Evolutionary conservation across 2,329 filamentous ascomycete genomes (phyloP), one percentile per base, ranked within the genome.

Genomic region (Aspergillus tanneri): DNA sequence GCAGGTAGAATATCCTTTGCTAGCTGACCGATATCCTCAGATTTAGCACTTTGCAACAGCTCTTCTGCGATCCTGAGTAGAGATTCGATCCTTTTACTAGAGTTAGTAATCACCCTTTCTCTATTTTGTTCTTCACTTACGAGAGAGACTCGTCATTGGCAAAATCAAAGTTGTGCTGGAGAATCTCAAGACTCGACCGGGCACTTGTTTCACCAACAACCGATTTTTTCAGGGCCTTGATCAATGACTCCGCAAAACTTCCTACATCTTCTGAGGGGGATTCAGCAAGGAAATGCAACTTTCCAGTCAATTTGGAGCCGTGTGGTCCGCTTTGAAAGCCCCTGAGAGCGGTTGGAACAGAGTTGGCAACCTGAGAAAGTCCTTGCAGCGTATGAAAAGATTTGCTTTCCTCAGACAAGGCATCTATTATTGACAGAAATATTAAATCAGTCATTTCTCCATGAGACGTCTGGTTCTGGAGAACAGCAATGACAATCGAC

Each of bases 1-100:
- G 78, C 78, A 0, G 90, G 89, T 28, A 93, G 73, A 4, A 92
- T 67, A 9, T 77, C 73, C 50, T 52, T 63, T 12, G 61, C 54
- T 6, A 64, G 51, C 18, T 65, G 55, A 4, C 61, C 54, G 4
- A 58, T 48, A 21, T 67, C 59, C 19, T 70, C 53, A 0, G 55
- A 39, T 8, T 62, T 52, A 11, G 62, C 49, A 34, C 63, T 63
- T 16, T 70, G 68, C 36, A 80, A 47, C 4, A 79, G 60, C 43
- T 79, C 77, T 48, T 72, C 70, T 2, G 77, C 77, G 44, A 84
- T 73, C 25, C 75, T 73, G 12, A 81, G 67, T n/a, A 85, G 64
- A 5, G 79, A 78, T 41, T 77, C 75, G n/a, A 82, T 71, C 1
- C 80, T 34, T 34, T 34, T 79, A 25, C n/a, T 30, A 19, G 66